Base-by-base conservation (phyloP, 2,329 filamentous ascomycete species). In the Claviceps pusilla region DNA sequence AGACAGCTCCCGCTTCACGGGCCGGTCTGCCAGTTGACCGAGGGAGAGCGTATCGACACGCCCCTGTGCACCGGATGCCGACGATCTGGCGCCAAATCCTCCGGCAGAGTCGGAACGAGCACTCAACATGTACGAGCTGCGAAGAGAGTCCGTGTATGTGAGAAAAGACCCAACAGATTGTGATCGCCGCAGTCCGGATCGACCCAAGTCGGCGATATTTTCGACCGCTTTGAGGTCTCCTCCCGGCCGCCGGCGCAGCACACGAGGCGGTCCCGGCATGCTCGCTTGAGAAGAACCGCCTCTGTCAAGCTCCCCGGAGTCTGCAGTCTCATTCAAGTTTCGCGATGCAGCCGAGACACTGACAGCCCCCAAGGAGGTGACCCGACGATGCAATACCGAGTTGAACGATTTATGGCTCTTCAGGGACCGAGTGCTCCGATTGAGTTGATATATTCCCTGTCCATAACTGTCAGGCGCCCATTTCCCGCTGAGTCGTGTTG, bases 161-260 rank as follows among this genome's bases (percentile, higher is more conserved):
- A 78, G 78, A 47, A 84, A 61, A 0, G 81, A 83, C 1, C 76
- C 80, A 3, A 77, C 75, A 12, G 80, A 84, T 43, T 71, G 75
- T 16, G 80, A 79, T 62, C 74, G 74, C 53, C 75, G 73, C 45
- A 80, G 61, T 1, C 70, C 68, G 14, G 69, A 62, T 9, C 68
- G 63, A 48, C 83, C 78, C 3, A 83, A 65, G 37, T 87, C 83
- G 45, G 78, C 77, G 35, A 84, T 78, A 56, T 83, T 84, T 19
- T 76, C 77, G 42, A 79, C 84, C 16, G 82, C 84, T 57, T 84
- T 78, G 50, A 93, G 69, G 65, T 91, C 82, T 39, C 87, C 86
- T 50, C 87, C 87, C 7, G 86, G 87, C 14, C 83, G 77, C 63
- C 87, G 75, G 57, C 87, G 77, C 57, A 93, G 74, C 46, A 84